A percentile compares a stretch with the other conserved stretches of the same genome.
These are phyloP conservation scores for Telfairia occidentalis DNA, from an alignment of 331 rosid species.

Conservation along the genomic window DNA sequence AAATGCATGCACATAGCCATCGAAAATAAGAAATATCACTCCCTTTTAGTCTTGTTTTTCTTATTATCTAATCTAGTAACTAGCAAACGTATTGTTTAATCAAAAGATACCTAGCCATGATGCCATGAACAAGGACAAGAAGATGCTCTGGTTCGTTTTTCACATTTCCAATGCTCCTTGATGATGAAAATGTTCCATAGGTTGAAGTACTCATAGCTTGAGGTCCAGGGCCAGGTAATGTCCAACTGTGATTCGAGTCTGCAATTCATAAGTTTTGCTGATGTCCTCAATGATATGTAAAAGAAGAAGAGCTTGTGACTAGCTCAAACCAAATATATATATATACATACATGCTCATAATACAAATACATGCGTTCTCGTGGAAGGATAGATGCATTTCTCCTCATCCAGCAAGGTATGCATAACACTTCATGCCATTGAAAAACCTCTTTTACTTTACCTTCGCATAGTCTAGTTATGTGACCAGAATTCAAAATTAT, in stretches of 20 bases:
- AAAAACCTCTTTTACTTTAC: neutral
- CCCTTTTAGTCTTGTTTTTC: neutral
- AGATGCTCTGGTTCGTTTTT: conserved; percentile 71
- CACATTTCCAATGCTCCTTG: conserved; percentile 21
- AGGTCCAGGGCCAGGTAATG: conserved; percentile 39
- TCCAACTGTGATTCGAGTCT: conserved; percentile 44
- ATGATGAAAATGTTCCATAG: conserved; percentile 33
- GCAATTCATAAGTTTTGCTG: conserved; percentile 19
- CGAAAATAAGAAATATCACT: neutral
- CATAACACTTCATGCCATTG: neutral
- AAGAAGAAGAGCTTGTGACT: conserved; percentile 10
- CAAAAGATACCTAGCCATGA: conserved; percentile 64
- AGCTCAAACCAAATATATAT: neutral
- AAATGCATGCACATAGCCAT: neutral
- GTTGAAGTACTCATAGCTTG: conserved; percentile 55
- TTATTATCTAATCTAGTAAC: neutral
- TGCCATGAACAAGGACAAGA: conserved; percentile 96
- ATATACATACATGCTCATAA: no score
- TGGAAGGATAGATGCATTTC: neutral
- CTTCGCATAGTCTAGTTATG: neutral
- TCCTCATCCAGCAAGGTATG: conserved; percentile 1
- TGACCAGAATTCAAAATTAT: neutral
- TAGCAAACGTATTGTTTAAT: neutral
- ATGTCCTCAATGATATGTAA: neutral
- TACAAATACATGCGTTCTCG: neutral